Evolutionary conservation across 1,139 yeast species (phyloP).

Genomic region (Nakaseomyces kungkrabaensis): DNA sequence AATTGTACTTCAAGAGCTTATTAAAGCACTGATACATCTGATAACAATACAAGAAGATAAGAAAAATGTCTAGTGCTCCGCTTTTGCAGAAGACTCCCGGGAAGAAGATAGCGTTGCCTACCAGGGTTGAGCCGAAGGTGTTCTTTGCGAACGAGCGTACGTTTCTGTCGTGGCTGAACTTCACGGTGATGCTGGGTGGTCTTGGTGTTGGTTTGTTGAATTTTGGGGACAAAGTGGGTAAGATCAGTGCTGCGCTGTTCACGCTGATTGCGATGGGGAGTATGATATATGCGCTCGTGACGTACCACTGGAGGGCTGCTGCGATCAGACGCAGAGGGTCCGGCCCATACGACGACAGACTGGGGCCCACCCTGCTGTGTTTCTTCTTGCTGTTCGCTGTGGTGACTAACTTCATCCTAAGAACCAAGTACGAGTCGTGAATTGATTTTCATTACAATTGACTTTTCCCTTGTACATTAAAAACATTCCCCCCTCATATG

Average conservation of each 20-base stretch:
- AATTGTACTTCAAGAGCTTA: too few relatives aligned
- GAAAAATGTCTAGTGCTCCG: conserved; percentile 42
- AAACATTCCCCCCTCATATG: not conserved
- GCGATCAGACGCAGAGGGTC: conserved; percentile 96
- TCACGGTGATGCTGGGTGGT: conserved; percentile 94
- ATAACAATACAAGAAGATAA: not conserved
- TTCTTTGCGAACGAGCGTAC: conserved; percentile 99
- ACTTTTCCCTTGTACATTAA: not conserved
- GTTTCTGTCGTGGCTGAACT: conserved; percentile 93
- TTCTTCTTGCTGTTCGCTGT: conserved; percentile 87
- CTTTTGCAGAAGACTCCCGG: conserved; percentile 55
- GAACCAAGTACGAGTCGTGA: conserved; percentile 41
- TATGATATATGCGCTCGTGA: conserved; percentile 87
- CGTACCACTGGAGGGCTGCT: conserved; percentile 99
- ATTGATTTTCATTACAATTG: too few relatives aligned
- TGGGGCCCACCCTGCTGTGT: conserved; percentile 98
- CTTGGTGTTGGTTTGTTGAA: conserved; percentile 90
- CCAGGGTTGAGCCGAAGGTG: conserved; percentile 96
- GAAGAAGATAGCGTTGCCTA: conserved; percentile 94
- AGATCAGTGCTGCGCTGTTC: conserved; percentile 87
- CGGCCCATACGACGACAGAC: conserved; percentile 96
- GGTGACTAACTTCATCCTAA: conserved; percentile 77
- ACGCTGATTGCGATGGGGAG: conserved; percentile 95
- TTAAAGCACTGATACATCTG: too few relatives aligned
- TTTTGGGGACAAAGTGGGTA: conserved; percentile 90